A percentile compares a stretch with the other conserved stretches of the same genome.
Conservation (phyloP, 1,139 yeast species). For the Yamadazyma sp. region DNA sequence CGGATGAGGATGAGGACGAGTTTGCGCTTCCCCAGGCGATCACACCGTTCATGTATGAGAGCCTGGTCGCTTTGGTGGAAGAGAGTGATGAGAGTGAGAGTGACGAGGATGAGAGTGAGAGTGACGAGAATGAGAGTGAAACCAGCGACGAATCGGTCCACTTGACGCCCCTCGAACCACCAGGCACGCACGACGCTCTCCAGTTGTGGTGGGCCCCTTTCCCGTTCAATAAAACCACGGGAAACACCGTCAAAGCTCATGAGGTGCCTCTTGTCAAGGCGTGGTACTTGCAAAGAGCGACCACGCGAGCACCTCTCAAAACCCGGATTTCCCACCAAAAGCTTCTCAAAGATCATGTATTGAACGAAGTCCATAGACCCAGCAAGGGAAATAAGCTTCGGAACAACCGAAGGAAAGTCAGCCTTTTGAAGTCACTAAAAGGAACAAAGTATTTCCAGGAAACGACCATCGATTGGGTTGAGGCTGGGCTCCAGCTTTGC, state of each 20-base stretch:
- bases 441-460: slow-evolving; percentile 87
- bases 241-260: slow-evolving; percentile 76
- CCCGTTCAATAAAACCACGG: slow-evolving; percentile 79
- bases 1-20: slow-evolving; percentile 10
- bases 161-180: slow-evolving; percentile 26
- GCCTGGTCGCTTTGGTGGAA: slow-evolving; percentile 3
- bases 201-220: slow-evolving; percentile 76
- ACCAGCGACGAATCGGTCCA: slow-evolving; percentile 7
- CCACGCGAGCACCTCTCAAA: slow-evolving; percentile 62
- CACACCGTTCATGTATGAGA: slow-evolving; percentile 12
- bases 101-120: slow-evolving; percentile 4
- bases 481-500: slow-evolving; percentile 93
- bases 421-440: slow-evolving; percentile 66
- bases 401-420: slow-evolving; percentile 46
- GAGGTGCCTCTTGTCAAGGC: slow-evolving; percentile 83
- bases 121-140: slow-evolving; percentile 7
- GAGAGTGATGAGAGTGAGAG: slow-evolving; percentile 29
- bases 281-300: slow-evolving; percentile 78
- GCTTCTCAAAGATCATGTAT: slow-evolving; percentile 68
- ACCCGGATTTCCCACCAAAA: slow-evolving; percentile 87
- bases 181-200: slow-evolving; percentile 57
- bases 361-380: slow-evolving; percentile 63
- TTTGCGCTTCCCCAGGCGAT: slow-evolving; percentile 11
- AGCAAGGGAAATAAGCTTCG: slow-evolving; percentile 21
- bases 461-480: slow-evolving; percentile 96